Evolutionary conservation across 75 land plant species (phyloP).

Genomic region (Cupressus sempervirens): DNA sequence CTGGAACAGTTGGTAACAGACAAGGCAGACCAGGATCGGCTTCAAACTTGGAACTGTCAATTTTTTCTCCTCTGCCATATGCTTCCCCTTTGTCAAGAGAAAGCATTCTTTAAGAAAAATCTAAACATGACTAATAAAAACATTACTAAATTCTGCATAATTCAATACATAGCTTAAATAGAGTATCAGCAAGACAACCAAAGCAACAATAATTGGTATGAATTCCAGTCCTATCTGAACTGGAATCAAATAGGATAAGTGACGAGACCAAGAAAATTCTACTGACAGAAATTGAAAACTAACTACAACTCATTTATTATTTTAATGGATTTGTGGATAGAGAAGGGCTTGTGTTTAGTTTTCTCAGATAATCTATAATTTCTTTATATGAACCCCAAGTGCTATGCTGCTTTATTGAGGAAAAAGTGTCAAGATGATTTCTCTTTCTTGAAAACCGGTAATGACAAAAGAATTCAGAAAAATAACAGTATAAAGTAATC

Average conservation of each 20-base stretch:
- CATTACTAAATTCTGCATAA: background rate
- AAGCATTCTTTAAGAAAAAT: conserved; percentile 4
- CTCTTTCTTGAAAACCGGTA: background rate
- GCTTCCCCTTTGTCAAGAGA: conserved; percentile 52
- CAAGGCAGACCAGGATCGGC: conserved; percentile 67
- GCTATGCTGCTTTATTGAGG: background rate
- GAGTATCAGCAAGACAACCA: conserved; percentile 1
- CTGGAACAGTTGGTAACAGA: background rate
- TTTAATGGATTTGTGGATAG: background rate
- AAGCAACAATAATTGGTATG: background rate
- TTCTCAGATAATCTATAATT: background rate
- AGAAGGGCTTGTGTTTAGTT: background rate
- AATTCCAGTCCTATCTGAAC: background rate
- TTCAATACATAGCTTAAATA: background rate
- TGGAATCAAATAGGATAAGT: background rate
- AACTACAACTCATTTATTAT: background rate
- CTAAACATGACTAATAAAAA: background rate
- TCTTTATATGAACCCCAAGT: background rate
- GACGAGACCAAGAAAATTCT: background rate
- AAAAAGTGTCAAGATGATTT: background rate
- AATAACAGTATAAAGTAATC: background rate
- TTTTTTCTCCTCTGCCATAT: conserved; percentile 71
- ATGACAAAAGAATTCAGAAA: background rate
- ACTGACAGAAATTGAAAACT: background rate
- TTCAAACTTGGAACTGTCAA: conserved; percentile 71